phyloP scores from a whole-genome alignment of 371 early-diverging fungal genomes.

The Actinomucor elegans region DNA sequence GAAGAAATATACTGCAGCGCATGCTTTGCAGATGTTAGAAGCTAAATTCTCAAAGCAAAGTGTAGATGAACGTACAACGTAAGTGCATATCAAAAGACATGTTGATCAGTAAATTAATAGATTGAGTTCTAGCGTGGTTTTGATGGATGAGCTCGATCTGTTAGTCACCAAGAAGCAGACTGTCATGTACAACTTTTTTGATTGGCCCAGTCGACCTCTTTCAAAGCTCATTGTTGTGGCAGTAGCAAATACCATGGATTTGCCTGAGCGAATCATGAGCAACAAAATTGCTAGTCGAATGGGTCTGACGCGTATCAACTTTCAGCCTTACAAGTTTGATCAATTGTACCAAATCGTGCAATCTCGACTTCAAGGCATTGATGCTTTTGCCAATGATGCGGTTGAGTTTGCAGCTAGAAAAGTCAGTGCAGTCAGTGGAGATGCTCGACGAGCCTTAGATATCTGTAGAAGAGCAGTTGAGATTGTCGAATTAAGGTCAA shows the following conservation, averaged over 20 bases:
- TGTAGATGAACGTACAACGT: conserved; percentile 42
- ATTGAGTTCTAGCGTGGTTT: conserved; percentile 65
- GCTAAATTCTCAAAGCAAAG: conserved; percentile 60
- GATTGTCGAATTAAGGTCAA: conserved; percentile 62
- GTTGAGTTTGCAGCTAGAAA: conserved; percentile 93
- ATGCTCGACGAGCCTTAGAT: conserved; percentile 95
- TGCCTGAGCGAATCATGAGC: conserved; percentile 93
- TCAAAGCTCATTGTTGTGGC: conserved; percentile 91
- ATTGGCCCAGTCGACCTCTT: conserved; percentile 89
- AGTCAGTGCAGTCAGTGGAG: conserved; percentile 95
- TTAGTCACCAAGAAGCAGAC: conserved; percentile 91
- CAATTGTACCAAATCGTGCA: conserved; percentile 86
- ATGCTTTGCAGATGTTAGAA: conserved; percentile 78
- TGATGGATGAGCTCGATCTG: conserved; percentile 98
- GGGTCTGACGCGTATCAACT: conserved; percentile 87
- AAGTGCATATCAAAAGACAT: conserved; percentile 1
- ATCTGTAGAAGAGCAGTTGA: conserved; percentile 91
- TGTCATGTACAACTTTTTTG: conserved; percentile 97
- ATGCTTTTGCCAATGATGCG: conserved; percentile 80
- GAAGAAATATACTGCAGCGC: conserved; percentile 66
- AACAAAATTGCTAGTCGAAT: conserved; percentile 93
- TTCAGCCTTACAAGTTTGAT: conserved; percentile 84
- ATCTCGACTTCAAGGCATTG: conserved; percentile 73
- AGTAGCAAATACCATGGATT: conserved; percentile 98
- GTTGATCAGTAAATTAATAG: neutral